These are phyloP conservation scores for Porphyrellus cyaneotinctus DNA, from an alignment of 768 basidiomycete species.

Conservation along the genomic window DNA sequence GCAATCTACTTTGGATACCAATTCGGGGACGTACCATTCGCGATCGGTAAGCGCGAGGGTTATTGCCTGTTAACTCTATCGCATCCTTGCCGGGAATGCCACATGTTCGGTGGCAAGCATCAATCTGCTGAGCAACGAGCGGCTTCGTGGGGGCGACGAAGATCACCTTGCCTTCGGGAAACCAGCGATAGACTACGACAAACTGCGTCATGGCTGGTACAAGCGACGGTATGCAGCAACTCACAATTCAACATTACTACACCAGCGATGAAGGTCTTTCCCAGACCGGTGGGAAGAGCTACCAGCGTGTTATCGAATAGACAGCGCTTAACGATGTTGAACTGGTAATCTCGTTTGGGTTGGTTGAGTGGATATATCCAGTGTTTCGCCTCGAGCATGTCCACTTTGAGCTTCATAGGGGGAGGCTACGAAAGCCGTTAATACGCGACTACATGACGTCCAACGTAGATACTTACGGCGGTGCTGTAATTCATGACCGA, in stretches of 20 bases:
- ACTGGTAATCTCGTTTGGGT: slow-evolving; percentile 90
- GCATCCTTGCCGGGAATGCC: slow-evolving; percentile 89
- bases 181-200: slow-evolving; percentile 83
- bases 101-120: slow-evolving; percentile 88
- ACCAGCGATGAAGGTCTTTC: slow-evolving; percentile 97
- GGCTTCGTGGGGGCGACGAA: slow-evolving; percentile 98
- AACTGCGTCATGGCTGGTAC: slow-evolving; percentile 3
- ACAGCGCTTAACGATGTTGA: slow-evolving; percentile 80
- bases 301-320: slow-evolving; percentile 93
- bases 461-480: slow-evolving; percentile 25
- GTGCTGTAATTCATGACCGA: slow-evolving; percentile 23
- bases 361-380: slow-evolving; percentile 93
- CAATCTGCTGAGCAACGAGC: slow-evolving; percentile 90
- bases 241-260: slow-evolving; percentile 94
- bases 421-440: slow-evolving; percentile 44
- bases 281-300: slow-evolving; percentile 90
- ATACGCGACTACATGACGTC: neutral
- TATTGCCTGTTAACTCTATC: slow-evolving; percentile 81
- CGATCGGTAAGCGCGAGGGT: slow-evolving; percentile 47
- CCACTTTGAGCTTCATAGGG: slow-evolving; percentile 73
- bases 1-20: neutral
- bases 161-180: slow-evolving; percentile 84
- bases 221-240: slow-evolving; percentile 13
- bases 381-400: slow-evolving; percentile 73
- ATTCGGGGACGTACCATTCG: slow-evolving; percentile 48